Evolutionary conservation across 163 green algal species (phyloP), one percentile per base, ranked within the genome.

Genomic region (Chlorella variabilis): DNA sequence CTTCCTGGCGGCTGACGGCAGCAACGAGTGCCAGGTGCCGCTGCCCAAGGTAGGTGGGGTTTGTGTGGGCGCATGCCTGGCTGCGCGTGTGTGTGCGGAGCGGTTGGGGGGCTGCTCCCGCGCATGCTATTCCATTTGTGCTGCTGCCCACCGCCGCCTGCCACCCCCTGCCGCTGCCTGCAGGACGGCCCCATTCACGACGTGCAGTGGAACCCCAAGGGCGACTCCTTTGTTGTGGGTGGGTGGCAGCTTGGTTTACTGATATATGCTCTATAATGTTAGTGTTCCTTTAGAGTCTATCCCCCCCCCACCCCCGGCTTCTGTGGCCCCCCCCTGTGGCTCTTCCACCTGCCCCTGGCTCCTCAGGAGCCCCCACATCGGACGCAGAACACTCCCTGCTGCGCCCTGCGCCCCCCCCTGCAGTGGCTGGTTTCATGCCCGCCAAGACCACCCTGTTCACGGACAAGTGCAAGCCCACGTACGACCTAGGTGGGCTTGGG

Each of bases 101-200:
- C 25, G 15, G 3, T 31, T 8, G 3, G 58, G 4, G 13, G 23
- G 58, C 58, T 66, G 49, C 49, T 54, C 15, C 45, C 45, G 45
- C 11, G 45, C 45, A 54, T 54, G 11, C 11, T 54, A 15, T 54
- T 54, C 11, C 45, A 54, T 15, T 54, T 54, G 45, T 54, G 11
- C 25, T 29, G 27, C 11, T 42, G 61, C 29, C 29, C 29, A 41
- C 29, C 11, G 20, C 11, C 8, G 4, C 41, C n/a, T 49, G 62
- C 33, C 34, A 54, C 36, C 29, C 62, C 45, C 9, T 49, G 11
- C 65, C 23, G 15, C 36, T 3, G 21, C 9, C 42, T 87, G 66
- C 82, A 91, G 84, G 95, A 96, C 39, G 93, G 97, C 9, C 95
- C 96, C 4, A 91, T 99, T 41, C 96, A 99, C 85, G 96, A 99